Evolutionary conservation across 2,329 filamentous ascomycete genomes (phyloP).

Genomic region (Claviceps fusiformis): DNA sequence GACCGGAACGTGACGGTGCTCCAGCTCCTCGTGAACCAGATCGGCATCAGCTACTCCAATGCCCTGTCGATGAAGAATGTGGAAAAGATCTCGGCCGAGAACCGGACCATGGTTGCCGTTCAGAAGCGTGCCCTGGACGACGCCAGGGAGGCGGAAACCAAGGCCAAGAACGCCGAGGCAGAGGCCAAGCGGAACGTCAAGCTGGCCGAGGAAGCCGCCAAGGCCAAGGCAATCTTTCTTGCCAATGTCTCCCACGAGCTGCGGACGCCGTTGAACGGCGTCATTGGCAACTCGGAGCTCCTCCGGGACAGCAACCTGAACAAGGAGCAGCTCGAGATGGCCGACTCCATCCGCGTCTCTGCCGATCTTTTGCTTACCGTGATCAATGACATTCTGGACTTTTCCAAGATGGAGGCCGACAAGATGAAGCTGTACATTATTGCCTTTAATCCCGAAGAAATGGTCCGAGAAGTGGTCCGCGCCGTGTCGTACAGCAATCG

Average conservation of each 20-base stretch:
- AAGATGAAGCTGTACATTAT: conserved; percentile 70
- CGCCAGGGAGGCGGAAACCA: conserved; percentile 58
- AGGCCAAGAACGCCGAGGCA: conserved; percentile 63
- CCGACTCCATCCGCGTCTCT: conserved; percentile 74
- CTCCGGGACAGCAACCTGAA: conserved; percentile 63
- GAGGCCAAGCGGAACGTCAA: conserved; percentile 68
- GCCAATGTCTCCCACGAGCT: conserved; percentile 73
- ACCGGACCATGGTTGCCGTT: conserved; percentile 62
- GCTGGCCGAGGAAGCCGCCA: conserved; percentile 69
- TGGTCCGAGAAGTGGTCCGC: conserved; percentile 52
- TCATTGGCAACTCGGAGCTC: conserved; percentile 80
- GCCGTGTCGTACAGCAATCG: conserved; percentile 53
- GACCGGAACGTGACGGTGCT: conserved; percentile 56
- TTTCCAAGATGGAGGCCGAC: conserved; percentile 85
- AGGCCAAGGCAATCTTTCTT: conserved; percentile 70
- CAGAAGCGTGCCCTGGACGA: conserved; percentile 62
- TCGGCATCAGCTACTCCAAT: conserved; percentile 59
- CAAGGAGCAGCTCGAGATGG: conserved; percentile 69
- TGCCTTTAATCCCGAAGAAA: conserved; percentile 53
- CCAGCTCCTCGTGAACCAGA: conserved; percentile 64
- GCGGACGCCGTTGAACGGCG: conserved; percentile 71
- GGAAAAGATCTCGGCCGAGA: conserved; percentile 65
- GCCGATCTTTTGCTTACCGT: conserved; percentile 80
- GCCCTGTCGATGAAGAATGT: conserved; percentile 55
- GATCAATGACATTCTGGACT: conserved; percentile 93